phyloP scores from a whole-genome alignment of 164 flowering plant species.

The Macadamia integrifolia region DNA sequence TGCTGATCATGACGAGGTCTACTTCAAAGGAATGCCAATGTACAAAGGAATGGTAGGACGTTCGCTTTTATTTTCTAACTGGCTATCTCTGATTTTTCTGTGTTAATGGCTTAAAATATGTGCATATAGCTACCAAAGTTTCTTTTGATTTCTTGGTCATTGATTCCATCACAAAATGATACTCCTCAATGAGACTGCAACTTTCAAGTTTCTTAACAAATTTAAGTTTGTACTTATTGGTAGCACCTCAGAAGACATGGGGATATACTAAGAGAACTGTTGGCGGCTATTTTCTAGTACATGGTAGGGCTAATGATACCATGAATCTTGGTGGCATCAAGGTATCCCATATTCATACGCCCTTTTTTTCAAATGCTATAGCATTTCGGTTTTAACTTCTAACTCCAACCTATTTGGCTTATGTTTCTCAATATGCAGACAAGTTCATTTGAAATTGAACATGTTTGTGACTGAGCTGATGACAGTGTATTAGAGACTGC shows the following conservation, averaged over 20 bases:
- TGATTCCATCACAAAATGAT: neutral
- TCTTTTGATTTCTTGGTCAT: neutral
- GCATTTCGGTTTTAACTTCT: neutral
- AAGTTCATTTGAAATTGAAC: slow-evolving; percentile 87
- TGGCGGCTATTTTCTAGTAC: slow-evolving; percentile 71
- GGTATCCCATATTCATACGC: slow-evolving; percentile 31
- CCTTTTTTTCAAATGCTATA: neutral
- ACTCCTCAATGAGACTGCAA: too few species aligned
- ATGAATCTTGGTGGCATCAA: slow-evolving; percentile 99
- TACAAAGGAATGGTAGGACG: slow-evolving; percentile 72
- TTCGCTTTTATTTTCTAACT: neutral
- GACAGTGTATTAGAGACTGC: slow-evolving; percentile 73
- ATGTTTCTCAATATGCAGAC: slow-evolving; percentile 45
- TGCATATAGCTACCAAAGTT: neutral
- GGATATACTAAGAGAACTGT: slow-evolving; percentile 72
- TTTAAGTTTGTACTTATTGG: neutral
- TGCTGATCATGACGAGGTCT: slow-evolving; percentile 85
- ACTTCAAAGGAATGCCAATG: slow-evolving; percentile 88
- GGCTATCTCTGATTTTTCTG: neutral
- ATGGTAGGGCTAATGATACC: slow-evolving; percentile 94
- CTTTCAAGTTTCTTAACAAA: neutral
- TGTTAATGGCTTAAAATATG: neutral
- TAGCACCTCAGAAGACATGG: slow-evolving; percentile 93
- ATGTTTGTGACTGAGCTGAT: slow-evolving; percentile 68
- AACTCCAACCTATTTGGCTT: neutral